phyloP scores from a whole-genome alignment of 352 stramenopile genomes.

The Blastocystis hominis region DNA sequence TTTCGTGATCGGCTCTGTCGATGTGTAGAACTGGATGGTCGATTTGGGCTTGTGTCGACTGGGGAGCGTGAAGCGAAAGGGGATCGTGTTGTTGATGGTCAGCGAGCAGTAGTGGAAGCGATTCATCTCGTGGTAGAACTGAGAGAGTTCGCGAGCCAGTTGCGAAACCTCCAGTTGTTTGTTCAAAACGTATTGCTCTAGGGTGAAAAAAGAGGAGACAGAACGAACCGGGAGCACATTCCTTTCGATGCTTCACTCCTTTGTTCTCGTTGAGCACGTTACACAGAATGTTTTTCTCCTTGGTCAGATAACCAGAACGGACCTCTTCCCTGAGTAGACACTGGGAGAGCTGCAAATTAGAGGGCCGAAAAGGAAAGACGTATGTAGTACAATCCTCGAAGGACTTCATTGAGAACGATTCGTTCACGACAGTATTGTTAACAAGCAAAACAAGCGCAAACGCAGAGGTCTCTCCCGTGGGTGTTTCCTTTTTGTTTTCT shows the following conservation, averaged over 20 bases:
- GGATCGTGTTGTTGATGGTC: conserved; percentile 9
- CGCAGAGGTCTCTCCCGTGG: neutral
- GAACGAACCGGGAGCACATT: neutral
- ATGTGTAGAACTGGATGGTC: conserved; percentile 51
- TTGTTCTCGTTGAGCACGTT: conserved; percentile 27
- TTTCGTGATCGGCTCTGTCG: neutral
- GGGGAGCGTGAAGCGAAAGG: conserved; percentile 35
- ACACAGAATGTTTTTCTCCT: conserved; percentile 26
- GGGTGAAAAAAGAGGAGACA: neutral
- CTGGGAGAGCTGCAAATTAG: neutral
- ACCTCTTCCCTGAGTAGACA: conserved; percentile 21
- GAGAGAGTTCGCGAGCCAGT: conserved; percentile 2
- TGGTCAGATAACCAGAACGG: neutral
- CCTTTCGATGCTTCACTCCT: neutral
- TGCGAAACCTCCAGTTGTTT: conserved; percentile 4
- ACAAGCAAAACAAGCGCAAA: conserved; percentile 18
- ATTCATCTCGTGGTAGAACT: conserved; percentile 49
- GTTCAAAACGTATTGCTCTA: conserved; percentile 35
- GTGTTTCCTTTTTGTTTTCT: neutral
- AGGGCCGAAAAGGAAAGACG: neutral
- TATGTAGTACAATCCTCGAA: conserved; percentile 11
- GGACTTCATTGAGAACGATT: neutral
- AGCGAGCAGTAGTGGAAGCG: conserved; percentile 25
- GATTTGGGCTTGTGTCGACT: neutral
- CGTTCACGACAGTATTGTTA: neutral